phyloP scores from a whole-genome alignment of 2,329 filamentous ascomycete genomes.

The Lecanicillium sp. region DNA sequence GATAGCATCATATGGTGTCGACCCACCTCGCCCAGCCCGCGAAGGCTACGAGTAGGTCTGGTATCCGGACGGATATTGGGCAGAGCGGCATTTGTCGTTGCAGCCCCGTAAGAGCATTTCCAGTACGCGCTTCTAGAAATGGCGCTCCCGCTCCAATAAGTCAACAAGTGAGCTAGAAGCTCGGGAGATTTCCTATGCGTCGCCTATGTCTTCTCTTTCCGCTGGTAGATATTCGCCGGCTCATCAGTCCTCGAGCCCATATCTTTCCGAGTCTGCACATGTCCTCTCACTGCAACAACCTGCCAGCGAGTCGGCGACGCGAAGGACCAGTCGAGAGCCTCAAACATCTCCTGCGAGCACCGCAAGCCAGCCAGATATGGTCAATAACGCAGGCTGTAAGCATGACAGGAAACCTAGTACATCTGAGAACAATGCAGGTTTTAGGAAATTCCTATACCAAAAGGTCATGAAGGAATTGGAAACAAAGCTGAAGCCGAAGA shows the following conservation, averaged over 20 bases:
- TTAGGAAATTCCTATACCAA: slow-evolving; percentile 6
- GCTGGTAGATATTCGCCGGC: slow-evolving; percentile 4
- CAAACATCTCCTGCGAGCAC: slow-evolving; percentile 1
- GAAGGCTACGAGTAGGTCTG: slow-evolving; percentile 53
- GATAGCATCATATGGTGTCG: slow-evolving; percentile 23
- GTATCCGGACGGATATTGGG: slow-evolving; percentile 56
- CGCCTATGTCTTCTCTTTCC: slow-evolving; percentile 17
- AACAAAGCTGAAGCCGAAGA: slow-evolving; percentile 13
- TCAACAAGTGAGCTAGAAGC: slow-evolving; percentile 24
- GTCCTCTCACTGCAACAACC: slow-evolving; percentile 37
- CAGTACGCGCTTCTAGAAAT: slow-evolving; percentile 29
- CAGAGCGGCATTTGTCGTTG: slow-evolving; percentile 37
- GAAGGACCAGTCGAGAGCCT: slow-evolving; percentile 9
- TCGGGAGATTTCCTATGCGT: slow-evolving; percentile 13
- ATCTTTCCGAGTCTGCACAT: slow-evolving; percentile 38
- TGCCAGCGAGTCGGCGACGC: slow-evolving; percentile 1
- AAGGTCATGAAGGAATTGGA: slow-evolving; percentile 17
- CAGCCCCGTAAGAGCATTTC: slow-evolving; percentile 22
- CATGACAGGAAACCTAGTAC: too few relatives aligned
- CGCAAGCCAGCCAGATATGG: background rate
- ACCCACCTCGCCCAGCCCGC: slow-evolving; percentile 47
- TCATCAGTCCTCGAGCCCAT: slow-evolving; percentile 29
- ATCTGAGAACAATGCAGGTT: too few relatives aligned
- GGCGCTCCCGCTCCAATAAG: slow-evolving; percentile 29
- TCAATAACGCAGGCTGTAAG: too few relatives aligned